phyloP scores from a whole-genome alignment of 148 eudicot genomes.

The Euryodendron excelsum region DNA sequence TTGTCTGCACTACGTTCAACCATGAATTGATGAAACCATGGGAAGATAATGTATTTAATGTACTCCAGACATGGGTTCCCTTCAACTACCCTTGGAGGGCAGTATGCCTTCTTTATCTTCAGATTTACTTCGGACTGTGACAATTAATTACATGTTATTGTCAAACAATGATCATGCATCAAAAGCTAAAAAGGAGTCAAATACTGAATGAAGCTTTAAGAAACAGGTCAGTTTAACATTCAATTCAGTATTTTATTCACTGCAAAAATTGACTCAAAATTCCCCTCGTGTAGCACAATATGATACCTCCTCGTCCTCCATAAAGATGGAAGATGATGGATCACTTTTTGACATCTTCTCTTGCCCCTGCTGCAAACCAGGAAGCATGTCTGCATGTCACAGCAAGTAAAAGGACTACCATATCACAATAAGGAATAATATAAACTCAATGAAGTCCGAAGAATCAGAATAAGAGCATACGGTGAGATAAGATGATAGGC shows the following conservation, averaged over 20 bases:
- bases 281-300: background rate
- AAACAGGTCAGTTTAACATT: background rate
- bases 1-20: slow-evolving; percentile 64
- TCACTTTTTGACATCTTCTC: slow-evolving; percentile 94
- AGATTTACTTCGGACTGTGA: slow-evolving; percentile 65
- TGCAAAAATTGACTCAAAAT: background rate
- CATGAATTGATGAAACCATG: slow-evolving; percentile 73
- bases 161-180: background rate
- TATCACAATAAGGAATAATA: background rate
- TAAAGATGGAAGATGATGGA: slow-evolving; percentile 72
- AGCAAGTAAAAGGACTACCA: slow-evolving; percentile 14
- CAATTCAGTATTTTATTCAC: background rate
- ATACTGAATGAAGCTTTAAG: background rate
- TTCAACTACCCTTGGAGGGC: slow-evolving; percentile 65
- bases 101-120: slow-evolving; percentile 86
- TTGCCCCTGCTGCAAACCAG: slow-evolving; percentile 89
- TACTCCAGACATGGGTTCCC: slow-evolving; percentile 91
- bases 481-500: slow-evolving; percentile 90
- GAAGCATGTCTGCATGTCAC: slow-evolving; percentile 73
- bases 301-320: slow-evolving; percentile 93
- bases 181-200: background rate
- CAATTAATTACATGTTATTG: background rate
- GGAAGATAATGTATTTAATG: slow-evolving; percentile 68
- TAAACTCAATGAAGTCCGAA: background rate
- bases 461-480: slow-evolving; percentile 40